Evolutionary conservation across 371 early-diverging fungal genomes (phyloP).

Genomic region (Mortierella sp.): DNA sequence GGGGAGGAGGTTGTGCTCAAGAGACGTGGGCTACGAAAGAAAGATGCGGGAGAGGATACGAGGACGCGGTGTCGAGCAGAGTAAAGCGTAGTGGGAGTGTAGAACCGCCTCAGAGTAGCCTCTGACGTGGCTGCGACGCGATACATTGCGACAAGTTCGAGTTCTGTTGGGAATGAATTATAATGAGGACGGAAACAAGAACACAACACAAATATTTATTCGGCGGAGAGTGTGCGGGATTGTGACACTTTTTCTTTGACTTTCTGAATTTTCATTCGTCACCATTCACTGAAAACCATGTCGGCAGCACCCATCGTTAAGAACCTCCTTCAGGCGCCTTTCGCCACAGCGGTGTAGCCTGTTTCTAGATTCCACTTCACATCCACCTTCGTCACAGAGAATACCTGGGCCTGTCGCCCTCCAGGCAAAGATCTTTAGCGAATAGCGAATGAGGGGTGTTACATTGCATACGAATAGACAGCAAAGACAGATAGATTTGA

Average conservation of each 20-base stretch:
- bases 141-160: constrained; percentile 29
- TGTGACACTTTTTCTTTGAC: too few species aligned
- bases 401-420: constrained; percentile 20
- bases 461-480: background rate
- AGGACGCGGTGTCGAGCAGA: constrained; percentile 7
- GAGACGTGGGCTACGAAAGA: background rate
- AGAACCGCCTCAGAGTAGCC: constrained; percentile 26
- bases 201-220: background rate
- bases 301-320: constrained; percentile 21
- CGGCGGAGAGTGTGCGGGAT: too few species aligned
- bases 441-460: constrained; percentile 20
- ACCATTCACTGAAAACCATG: constrained; percentile 12
- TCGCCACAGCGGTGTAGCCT: constrained; percentile 16
- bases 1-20: constrained; percentile 1
- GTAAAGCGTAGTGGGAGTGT: background rate
- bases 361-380: constrained; percentile 11
- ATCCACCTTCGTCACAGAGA: constrained; percentile 27
- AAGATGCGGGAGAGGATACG: background rate
- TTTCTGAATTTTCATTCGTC: too few species aligned
- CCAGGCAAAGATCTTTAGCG: constrained; percentile 40
- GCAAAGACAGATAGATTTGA: too few species aligned
- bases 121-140: constrained; percentile 51
- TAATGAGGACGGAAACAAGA: background rate
- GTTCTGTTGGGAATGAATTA: background rate
- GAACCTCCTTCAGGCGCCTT: constrained; percentile 18